Conservation (phyloP, 371 early-diverging fungal genomes). For the Mortierella sp. region DNA sequence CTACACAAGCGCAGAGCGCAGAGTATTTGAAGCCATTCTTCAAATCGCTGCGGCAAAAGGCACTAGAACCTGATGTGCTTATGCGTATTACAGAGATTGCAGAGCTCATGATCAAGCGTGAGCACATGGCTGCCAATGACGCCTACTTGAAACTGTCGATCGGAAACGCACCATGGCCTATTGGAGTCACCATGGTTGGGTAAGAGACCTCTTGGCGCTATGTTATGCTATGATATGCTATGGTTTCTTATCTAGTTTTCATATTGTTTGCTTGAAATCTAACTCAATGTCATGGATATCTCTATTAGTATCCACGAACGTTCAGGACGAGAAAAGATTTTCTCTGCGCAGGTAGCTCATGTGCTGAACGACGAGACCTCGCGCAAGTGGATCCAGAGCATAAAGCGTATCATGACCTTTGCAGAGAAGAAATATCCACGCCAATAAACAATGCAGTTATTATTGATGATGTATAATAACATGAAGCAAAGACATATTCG, state of each 20-base stretch:
- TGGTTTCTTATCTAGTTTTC: no score
- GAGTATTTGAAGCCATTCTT: slow-evolving; percentile 95
- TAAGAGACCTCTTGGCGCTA: slow-evolving; percentile 14
- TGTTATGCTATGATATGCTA: background rate
- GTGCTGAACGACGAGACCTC: slow-evolving; percentile 97
- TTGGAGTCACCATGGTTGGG: slow-evolving; percentile 93
- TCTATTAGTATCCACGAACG: slow-evolving; percentile 93
- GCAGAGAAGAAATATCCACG: slow-evolving; percentile 92
- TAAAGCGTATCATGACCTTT: slow-evolving; percentile 97
- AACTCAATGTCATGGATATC: no score
- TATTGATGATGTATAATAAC: no score
- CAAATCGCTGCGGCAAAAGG: slow-evolving; percentile 81
- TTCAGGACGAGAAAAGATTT: slow-evolving; percentile 96
- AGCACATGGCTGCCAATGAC: slow-evolving; percentile 94
- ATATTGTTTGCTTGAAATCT: no score
- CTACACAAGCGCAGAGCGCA: slow-evolving; percentile 84
- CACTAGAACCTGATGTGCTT: slow-evolving; percentile 86
- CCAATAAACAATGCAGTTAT: no score
- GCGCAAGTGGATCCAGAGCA: slow-evolving; percentile 98
- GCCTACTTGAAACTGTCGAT: slow-evolving; percentile 94
- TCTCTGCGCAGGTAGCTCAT: slow-evolving; percentile 94
- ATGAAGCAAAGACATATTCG: no score
- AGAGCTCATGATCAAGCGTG: slow-evolving; percentile 81
- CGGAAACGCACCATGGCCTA: slow-evolving; percentile 99
- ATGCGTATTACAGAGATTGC: slow-evolving; percentile 92